These are phyloP conservation scores for Penicillium paxilli DNA, from an alignment of 495 filamentous ascomycete species.

Conservation along the genomic window DNA sequence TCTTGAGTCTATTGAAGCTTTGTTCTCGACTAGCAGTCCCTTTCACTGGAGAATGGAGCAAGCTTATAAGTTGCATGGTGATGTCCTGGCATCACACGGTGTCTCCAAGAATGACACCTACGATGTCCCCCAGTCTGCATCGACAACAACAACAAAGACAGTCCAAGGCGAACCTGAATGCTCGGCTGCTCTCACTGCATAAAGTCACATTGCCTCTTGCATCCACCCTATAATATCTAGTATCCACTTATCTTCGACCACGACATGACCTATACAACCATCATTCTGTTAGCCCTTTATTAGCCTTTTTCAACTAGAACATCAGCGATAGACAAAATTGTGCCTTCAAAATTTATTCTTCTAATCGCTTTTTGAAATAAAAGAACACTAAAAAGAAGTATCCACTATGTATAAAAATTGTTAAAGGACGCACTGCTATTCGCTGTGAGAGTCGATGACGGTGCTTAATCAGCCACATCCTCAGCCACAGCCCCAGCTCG, in stretches of 20 bases:
- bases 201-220: not conserved
- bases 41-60: slow-evolving; percentile 42
- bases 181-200: not conserved
- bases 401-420: too few species aligned
- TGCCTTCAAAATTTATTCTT: not conserved
- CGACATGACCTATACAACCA: not conserved
- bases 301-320: not conserved
- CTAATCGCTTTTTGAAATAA: not conserved
- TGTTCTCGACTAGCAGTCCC: slow-evolving; percentile 44
- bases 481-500: too few species aligned
- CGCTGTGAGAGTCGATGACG: too few species aligned
- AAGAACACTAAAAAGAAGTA: too few species aligned
- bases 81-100: slow-evolving; percentile 30
- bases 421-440: too few species aligned
- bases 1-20: slow-evolving; percentile 59
- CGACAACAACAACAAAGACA: not conserved
- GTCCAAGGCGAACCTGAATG: not conserved
- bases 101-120: slow-evolving; percentile 8
- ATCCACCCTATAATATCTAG: not conserved
- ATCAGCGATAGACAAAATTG: not conserved
- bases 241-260: not conserved
- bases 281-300: not conserved
- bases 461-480: too few species aligned
- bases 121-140: slow-evolving; percentile 1
- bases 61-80: slow-evolving; percentile 34